These are phyloP conservation scores for Pichia sp. DNA, from an alignment of 1,139 yeast species.

Conservation along the genomic window DNA sequence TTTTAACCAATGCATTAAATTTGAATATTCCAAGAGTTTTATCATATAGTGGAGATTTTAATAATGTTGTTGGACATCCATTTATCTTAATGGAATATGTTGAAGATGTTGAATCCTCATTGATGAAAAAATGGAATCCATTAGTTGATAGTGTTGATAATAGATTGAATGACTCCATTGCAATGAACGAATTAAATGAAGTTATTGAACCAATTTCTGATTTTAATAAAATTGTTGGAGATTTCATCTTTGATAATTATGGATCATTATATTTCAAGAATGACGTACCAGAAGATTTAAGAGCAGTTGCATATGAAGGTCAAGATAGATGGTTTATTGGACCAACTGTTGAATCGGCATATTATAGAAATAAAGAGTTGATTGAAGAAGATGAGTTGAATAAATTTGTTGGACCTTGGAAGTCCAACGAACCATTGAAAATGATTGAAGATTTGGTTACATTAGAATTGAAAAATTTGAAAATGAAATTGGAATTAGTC, in stretches of 20 bases:
- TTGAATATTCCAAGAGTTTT: constrained; percentile 66
- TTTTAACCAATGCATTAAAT: constrained; percentile 48
- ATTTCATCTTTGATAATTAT: constrained; percentile 55
- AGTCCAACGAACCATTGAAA: constrained; percentile 47
- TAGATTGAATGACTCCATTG: constrained; percentile 36
- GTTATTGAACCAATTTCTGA: constrained; percentile 61
- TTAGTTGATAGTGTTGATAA: constrained; percentile 39
- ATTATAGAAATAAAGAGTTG: constrained; percentile 59
- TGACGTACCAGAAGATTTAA: constrained; percentile 35
- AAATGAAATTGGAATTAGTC: constrained; percentile 47
- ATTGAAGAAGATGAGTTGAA: constrained; percentile 41
- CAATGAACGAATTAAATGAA: constrained; percentile 41
- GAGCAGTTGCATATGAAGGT: constrained; percentile 51
- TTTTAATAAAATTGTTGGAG: constrained; percentile 46
- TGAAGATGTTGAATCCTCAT: constrained; percentile 54
- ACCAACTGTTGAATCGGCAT: constrained; percentile 74
- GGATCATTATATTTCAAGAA: constrained; percentile 77
- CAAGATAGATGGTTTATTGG: constrained; percentile 86
- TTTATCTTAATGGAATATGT: constrained; percentile 75
- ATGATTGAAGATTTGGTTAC: constrained; percentile 58
- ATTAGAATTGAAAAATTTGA: constrained; percentile 60
- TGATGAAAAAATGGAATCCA: constrained; percentile 92
- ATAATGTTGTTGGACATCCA: constrained; percentile 63
- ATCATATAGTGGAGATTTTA: constrained; percentile 59
- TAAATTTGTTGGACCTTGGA: constrained; percentile 71